Evolutionary conservation across 202 grass and related monocot species (phyloP), one percentile per base, ranked within the genome.

Genomic region (Bolboschoenoplectus hybrid): DNA sequence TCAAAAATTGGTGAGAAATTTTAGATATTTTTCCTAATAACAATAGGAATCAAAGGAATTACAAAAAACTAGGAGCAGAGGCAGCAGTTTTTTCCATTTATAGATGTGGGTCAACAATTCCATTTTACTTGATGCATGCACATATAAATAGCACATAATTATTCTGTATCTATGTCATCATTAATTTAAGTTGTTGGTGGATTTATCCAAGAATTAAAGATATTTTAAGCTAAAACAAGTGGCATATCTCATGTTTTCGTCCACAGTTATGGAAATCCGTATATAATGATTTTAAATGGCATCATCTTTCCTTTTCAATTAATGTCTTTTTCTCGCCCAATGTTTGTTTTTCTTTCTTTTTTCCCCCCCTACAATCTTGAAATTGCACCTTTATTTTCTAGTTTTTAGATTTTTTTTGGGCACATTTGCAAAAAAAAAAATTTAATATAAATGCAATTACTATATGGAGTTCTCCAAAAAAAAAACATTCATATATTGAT

Each of bases 161-260:
- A 43, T 43, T 7, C 16, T 80, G 17, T 8, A 17, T 61, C 14
- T 19, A 2, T 53, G 52, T 79, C 50, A 40, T 60, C 75, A n/a
- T 36, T 79, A 35, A 60, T 57, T 78, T 57, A 40, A 38, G 51
- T 78, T 57, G 74, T 11, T 77, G 47, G 12, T 39, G 51, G 32
- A 55, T 16, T 57, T 78, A 57, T 78, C 51, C 32, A 39, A 38
- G 35, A 39, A n/a, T 45, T 5, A 70, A 70, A 70, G 67, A 40
- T 57, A 78, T 78, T 78, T 78, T 36, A 47, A 19, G n/a, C 43
- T 11, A 19, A 46, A 47, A 26, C 3, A 73, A 11, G 11, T 47
- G 26, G 26, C 26, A 26, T 20, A 10, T 26, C 2, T 19, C 8
- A 13, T 38, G 36, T 66, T 10, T 38, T 11, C 12, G 26, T 38